These are phyloP conservation scores for Didymella exigua DNA, from an alignment of 2,329 filamentous ascomycete genomes.

Conservation along the genomic window DNA sequence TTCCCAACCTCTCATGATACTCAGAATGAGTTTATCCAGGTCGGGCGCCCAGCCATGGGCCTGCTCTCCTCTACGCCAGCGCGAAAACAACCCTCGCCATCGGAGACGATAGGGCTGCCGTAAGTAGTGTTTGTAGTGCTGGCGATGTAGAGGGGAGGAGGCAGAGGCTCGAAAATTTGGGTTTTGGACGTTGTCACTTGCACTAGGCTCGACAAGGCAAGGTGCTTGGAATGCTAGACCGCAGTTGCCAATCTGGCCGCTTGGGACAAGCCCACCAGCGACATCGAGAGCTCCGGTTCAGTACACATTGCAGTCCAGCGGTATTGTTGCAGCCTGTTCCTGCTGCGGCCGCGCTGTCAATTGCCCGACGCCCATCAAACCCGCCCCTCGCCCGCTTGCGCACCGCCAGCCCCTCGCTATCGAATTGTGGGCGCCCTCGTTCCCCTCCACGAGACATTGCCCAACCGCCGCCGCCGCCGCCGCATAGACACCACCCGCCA, in stretches of 20 bases:
- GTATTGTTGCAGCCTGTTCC: conserved; percentile 33
- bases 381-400: conserved; percentile 13
- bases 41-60: conserved; percentile 76
- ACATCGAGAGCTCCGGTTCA: conserved; percentile 30
- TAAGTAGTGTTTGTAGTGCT: conserved; percentile 65
- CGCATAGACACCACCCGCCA: conserved; percentile 50
- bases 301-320: conserved; percentile 26
- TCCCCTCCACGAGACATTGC: conserved; percentile 34
- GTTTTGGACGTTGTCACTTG: conserved; percentile 29
- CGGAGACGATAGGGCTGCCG: conserved; percentile 57
- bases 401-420: conserved; percentile 35
- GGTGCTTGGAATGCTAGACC: conserved; percentile 19
- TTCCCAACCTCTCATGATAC: conserved; percentile 70
- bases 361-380: conserved; percentile 3
- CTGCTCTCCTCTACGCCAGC: conserved; percentile 68
- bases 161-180: conserved; percentile 45
- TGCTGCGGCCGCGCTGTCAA: conserved; percentile 22
- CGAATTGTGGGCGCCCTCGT: conserved; percentile 40
- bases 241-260: conserved; percentile 41
- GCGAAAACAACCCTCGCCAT: conserved; percentile 67
- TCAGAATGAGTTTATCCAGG: conserved; percentile 68
- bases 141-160: conserved; percentile 57
- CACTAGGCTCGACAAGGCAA: conserved; percentile 33
- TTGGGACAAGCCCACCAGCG: conserved; percentile 19
- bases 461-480: conserved; percentile 19